A percentile compares a stretch with the other conserved stretches of the same genome.
Evolutionary conservation across 768 basidiomycete genomes (phyloP).

Genomic region (Chalciporus pseudorubinellus): DNA sequence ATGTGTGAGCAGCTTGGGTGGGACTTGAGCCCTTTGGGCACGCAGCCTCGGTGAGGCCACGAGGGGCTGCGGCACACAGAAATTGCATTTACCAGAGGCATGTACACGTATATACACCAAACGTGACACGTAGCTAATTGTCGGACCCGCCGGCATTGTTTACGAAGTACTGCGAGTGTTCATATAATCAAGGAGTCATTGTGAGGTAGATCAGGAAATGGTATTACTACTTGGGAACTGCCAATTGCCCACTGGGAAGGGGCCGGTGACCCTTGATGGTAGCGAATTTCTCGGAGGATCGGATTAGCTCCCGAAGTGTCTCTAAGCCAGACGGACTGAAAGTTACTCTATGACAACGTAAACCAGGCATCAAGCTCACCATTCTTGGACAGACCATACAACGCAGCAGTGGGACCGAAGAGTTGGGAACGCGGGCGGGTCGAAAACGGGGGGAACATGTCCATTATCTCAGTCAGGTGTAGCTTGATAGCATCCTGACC

Average conservation of each 20-base stretch:
- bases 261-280: not conserved
- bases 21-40: not conserved
- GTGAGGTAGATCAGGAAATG: too few species aligned
- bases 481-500: slow-evolving; percentile 2
- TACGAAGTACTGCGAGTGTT: too few species aligned
- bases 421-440: not conserved
- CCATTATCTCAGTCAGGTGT: not conserved
- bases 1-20: not conserved
- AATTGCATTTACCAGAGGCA: too few species aligned
- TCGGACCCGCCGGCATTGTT: too few species aligned
- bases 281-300: not conserved
- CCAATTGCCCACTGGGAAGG: too few species aligned
- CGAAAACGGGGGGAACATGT: not conserved
- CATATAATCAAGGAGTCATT: not conserved
- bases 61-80: too few species aligned
- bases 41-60: not conserved
- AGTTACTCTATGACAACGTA: not conserved
- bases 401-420: not conserved
- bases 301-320: not conserved
- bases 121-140: too few species aligned
- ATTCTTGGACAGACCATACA: slow-evolving; percentile 6
- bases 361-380: not conserved
- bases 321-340: not conserved
- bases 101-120: too few species aligned
- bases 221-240: too few species aligned